phyloP scores from a whole-genome alignment of 352 stramenopile genomes.

The Globisporangium ultimum region DNA sequence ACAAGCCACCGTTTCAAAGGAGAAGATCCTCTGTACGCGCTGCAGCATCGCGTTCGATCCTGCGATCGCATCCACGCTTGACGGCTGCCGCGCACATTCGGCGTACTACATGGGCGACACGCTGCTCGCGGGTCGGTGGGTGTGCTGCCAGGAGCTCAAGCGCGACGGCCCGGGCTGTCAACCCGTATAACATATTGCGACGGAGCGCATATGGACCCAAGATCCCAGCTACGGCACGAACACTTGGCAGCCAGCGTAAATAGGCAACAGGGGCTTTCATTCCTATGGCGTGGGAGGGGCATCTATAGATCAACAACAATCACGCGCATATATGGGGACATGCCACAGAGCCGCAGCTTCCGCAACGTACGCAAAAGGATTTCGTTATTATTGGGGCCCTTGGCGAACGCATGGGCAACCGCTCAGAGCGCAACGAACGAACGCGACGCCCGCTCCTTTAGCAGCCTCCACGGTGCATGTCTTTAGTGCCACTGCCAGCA shows the following conservation, averaged over 20 bases:
- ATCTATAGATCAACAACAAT: no score
- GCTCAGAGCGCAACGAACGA: no score
- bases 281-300: no score
- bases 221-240: slow-evolving; percentile 39
- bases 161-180: slow-evolving; percentile 34
- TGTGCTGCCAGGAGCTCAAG: slow-evolving; percentile 42
- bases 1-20: not conserved
- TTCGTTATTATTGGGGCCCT: no score
- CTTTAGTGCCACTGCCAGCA: no score
- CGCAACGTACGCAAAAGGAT: no score
- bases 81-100: slow-evolving; percentile 35
- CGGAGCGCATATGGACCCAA: slow-evolving; percentile 24
- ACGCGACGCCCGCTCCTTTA: no score
- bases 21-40: slow-evolving; percentile 23
- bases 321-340: no score
- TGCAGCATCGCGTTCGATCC: slow-evolving; percentile 30
- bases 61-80: slow-evolving; percentile 20
- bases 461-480: no score
- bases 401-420: no score
- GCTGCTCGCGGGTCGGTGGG: slow-evolving; percentile 41
- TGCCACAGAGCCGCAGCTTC: no score
- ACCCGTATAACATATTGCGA: slow-evolving; percentile 26
- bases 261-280: no score
- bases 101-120: slow-evolving; percentile 48
- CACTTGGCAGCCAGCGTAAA: slow-evolving; percentile 25